phyloP scores from a whole-genome alignment of 495 filamentous ascomycete genomes.

The Neurospora africana region DNA sequence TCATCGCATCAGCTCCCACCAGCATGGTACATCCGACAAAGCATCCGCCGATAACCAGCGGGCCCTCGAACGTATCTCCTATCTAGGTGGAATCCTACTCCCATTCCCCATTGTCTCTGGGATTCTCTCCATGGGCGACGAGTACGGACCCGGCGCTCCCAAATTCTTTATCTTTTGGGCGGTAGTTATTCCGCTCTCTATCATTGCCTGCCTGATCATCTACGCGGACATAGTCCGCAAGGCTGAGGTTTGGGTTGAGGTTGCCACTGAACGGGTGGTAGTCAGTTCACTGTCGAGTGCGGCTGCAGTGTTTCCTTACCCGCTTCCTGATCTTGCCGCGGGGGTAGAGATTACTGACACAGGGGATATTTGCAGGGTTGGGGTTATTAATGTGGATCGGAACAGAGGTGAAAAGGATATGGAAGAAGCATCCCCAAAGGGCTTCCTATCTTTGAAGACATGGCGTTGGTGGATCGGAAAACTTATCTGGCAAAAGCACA shows the following conservation, averaged over 20 bases:
- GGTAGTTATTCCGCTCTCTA: conserved; percentile 20
- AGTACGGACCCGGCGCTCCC: conserved; percentile 21
- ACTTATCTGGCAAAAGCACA: not conserved
- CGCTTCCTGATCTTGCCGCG: not conserved
- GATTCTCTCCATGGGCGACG: conserved; percentile 32
- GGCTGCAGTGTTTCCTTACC: not conserved
- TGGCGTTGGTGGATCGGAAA: not conserved
- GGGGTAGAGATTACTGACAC: not conserved
- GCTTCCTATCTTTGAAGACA: not conserved
- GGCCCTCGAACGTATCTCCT: conserved; percentile 30
- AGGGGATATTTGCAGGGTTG: not conserved
- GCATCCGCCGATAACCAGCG: conserved; percentile 23
- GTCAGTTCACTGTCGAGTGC: not conserved
- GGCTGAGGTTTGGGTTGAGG: conserved; percentile 36
- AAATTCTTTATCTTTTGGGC: conserved; percentile 35
- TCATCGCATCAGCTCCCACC: not conserved
- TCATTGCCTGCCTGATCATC: conserved; percentile 25
- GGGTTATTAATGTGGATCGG: not conserved
- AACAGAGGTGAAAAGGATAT: not conserved
- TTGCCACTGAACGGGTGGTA: conserved; percentile 14
- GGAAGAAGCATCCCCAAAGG: not conserved
- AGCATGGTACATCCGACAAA: not conserved
- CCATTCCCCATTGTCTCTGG: conserved; percentile 31
- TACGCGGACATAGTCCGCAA: conserved; percentile 35
- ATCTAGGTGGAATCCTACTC: conserved; percentile 32